Percentiles rank a stretch among this genome's conserved stretches.
These are phyloP conservation scores for Wickerhamomyces queroliae DNA, from an alignment of 805 yeast genomes.

Conservation along the genomic window DNA sequence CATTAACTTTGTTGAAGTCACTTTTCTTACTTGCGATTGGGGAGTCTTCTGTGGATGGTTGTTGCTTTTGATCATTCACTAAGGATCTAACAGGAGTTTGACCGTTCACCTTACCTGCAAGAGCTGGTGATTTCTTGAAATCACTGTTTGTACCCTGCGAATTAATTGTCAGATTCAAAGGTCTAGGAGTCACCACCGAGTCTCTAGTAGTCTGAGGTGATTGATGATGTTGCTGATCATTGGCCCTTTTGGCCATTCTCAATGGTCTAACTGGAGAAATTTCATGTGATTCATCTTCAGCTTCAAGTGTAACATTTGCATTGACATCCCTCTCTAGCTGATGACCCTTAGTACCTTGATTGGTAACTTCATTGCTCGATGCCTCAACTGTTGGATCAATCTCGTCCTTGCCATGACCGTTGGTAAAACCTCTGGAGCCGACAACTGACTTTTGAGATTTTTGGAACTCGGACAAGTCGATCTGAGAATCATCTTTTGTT, in stretches of 20 bases:
- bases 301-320: not conserved
- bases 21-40: no score
- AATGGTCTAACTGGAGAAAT: constrained; percentile 59
- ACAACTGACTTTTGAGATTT: no score
- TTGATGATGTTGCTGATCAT: no score
- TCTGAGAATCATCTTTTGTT: constrained; percentile 9
- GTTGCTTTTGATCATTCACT: not conserved
- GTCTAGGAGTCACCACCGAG: constrained; percentile 17
- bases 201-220: no score
- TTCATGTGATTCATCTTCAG: constrained; percentile 1
- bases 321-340: no score
- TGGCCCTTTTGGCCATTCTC: constrained; percentile 60
- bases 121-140: constrained; percentile 1
- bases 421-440: no score
- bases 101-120: constrained; percentile 1
- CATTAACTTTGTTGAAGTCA: no score
- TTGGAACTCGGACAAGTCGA: not conserved
- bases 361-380: not conserved
- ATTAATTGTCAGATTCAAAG: constrained; percentile 15
- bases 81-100: not conserved
- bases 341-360: not conserved
- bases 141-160: constrained; percentile 10
- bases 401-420: no score
- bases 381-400: no score
- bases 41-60: no score